Percentiles rank a stretch among this genome's conserved stretches.
phyloP scores from a whole-genome alignment of 2,329 filamentous ascomycete species.

The Fonsecaea nubica region DNA sequence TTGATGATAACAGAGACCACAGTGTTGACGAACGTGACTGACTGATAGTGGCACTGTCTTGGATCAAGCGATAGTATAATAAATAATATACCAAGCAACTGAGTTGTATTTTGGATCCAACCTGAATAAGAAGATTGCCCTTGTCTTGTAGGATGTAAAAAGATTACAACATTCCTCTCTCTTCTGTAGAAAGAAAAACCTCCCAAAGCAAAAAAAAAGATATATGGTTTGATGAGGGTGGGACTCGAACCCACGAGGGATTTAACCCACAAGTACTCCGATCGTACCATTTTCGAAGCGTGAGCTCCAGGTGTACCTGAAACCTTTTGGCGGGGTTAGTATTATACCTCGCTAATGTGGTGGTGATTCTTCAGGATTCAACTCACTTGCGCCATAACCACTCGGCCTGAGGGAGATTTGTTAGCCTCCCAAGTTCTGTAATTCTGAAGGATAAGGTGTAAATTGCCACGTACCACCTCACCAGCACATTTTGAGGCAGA shows the following conservation, averaged over 20 bases:
- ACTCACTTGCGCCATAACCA: conserved; percentile 5
- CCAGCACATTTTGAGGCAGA: background rate
- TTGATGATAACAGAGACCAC: background rate
- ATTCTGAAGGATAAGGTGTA: background rate
- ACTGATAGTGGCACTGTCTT: background rate
- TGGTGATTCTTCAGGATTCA: background rate
- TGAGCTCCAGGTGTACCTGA: conserved; percentile 3
- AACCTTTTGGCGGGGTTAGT: background rate
- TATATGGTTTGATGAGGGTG: conserved; percentile 17
- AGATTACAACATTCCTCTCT: too few relatives aligned
- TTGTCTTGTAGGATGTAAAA: too few relatives aligned
- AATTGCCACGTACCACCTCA: conserved; percentile 4
- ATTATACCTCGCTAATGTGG: background rate
- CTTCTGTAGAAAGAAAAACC: background rate
- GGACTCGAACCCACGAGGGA: conserved; percentile 23
- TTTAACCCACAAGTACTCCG: background rate
- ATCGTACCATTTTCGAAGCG: background rate
- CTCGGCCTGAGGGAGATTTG: background rate
- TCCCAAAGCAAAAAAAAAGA: background rate
- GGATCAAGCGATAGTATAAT: background rate
- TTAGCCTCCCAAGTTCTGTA: background rate
- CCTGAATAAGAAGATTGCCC: too few relatives aligned
- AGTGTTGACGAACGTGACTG: background rate
- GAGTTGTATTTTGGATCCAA: too few relatives aligned
- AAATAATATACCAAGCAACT: background rate